Percentiles rank a stretch among this genome's conserved stretches.
phyloP scores from a whole-genome alignment of 805 yeast genomes.

The Isabelozyma rhagii region DNA sequence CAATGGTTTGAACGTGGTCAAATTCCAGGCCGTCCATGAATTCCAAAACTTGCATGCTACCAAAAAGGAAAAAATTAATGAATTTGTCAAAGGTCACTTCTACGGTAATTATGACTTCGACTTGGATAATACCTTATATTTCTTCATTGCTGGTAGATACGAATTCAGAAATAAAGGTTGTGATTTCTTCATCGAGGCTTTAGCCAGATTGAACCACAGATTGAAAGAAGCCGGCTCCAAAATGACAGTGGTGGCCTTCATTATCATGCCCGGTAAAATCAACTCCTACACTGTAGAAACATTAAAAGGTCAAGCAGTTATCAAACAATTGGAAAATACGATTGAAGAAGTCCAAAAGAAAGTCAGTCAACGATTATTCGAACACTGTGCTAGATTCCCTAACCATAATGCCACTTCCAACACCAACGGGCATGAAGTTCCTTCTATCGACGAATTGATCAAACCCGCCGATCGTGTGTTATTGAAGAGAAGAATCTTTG shows the following conservation, averaged over 20 bases:
- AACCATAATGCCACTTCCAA: conserved; percentile 41
- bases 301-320: conserved; percentile 92
- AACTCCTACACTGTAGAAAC: conserved; percentile 95
- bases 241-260: conserved; percentile 93
- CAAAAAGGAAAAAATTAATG: conserved; percentile 87
- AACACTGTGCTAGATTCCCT: conserved; percentile 74
- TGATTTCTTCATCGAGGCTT: conserved; percentile 87
- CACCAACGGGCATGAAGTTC: conserved; percentile 57
- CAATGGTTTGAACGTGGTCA: conserved; percentile 91
- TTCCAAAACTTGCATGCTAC: conserved; percentile 94
- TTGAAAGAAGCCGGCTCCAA: conserved; percentile 79
- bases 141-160: conserved; percentile 95
- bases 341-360: conserved; percentile 82
- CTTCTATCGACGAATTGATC: conserved; percentile 78
- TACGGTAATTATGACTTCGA: conserved; percentile 96
- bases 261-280: conserved; percentile 96
- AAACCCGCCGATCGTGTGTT: conserved; percentile 85
- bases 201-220: conserved; percentile 87
- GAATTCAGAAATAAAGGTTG: conserved; percentile 97
- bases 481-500: conserved; percentile 88
- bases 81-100: conserved; percentile 94
- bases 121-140: conserved; percentile 87
- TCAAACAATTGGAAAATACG: conserved; percentile 84
- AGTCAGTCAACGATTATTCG: conserved; percentile 85
- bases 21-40: conserved; percentile 96